Base-by-base conservation (phyloP, 2,329 filamentous ascomycete species). In the Phaeophleospora eucalypticola region DNA sequence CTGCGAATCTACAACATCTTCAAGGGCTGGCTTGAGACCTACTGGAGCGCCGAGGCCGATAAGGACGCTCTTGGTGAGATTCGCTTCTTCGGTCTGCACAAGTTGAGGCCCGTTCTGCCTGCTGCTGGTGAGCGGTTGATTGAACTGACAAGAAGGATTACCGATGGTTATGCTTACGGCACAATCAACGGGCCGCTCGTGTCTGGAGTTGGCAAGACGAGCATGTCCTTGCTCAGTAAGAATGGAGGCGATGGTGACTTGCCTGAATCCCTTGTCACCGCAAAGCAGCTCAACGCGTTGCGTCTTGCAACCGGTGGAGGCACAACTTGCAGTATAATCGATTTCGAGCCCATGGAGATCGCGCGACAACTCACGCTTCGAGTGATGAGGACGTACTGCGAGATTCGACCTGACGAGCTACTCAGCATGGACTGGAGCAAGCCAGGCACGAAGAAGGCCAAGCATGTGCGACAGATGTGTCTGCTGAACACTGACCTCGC, bases 11-110 rank as follows among this genome's bases (percentile, higher is more conserved):
- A 94, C 73, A 97, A 98, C 65, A 84, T 89, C 46, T 89, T 98
- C 76, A 98, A 98, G 69, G 87, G 87, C 35, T 98, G 93, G 93
- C 74, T 98, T 16, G 93, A 97, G 71, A 93, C 87, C 4, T 89
- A 98, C 68, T 98, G 93, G 91, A 82, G 86, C 39, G 82, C 88
- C 53, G 82, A 89, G 49, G 82, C 83, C 9, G 93, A 98, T 64
- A 80, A 81, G 43, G 78, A 81, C 10, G 89, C 90, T 1, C 74
- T 98, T 7, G 74, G 78, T 0, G 73, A 86, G 40, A 94, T 98
- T 53, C 76, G 85, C 27, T 75, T 81, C 1, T 98, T 98, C 67
- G 89, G 91, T 2, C 81, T 84, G 56, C 78, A 79, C 38, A 85
- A 85, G 54, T 76, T 98, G 6, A 75, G 75, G 41, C 67, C 75